Evolutionary conservation across 2,329 filamentous ascomycete genomes (phyloP), one percentile per base, ranked within the genome.

Genomic region (Orbilia ellipsospora): DNA sequence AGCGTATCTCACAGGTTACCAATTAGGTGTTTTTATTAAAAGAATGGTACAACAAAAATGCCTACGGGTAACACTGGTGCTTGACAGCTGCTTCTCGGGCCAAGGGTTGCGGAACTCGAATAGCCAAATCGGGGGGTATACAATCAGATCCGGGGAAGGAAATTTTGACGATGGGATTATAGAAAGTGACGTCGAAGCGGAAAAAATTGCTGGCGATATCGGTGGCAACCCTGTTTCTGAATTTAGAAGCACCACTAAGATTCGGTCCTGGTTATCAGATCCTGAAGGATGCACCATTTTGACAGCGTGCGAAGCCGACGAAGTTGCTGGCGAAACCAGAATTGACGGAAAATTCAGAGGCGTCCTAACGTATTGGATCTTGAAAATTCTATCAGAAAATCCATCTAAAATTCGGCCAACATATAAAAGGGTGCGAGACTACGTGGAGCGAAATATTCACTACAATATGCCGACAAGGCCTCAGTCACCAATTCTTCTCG

Each of bases 251-350:
- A 59, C 57, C 6, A 59, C 40, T 2, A 16, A 56, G 2, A 59
- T 42, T 13, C 31, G n/a, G 6, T 69, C 55, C 7, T 75, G 72
- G 72, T 15, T 69, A 7, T 26, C 59, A 20, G 59, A 65, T 26
- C 64, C 64, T 55, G 40, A 13, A 2, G 72, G 72, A 6, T 75
- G 72, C 59, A 75, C 72, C n/a, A 42, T 75, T n/a, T 51, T 75
- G 10, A 65, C 64, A 4, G 72, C 72, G 26, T 69, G 72, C 26
- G 26, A 61, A 13, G 59, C 61, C 15, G 26, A 69, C 18, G 31
- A 69, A 12, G 0, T 59, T 36, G 72, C 72, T 1, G 18, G 55
- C 36, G 69, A 73, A 28, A 16, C 45, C 13, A n/a, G 26, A 1
- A 64, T 15, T 1, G 18, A n/a, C 6, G 42, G n/a, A 12, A 15